These are phyloP conservation scores for Sporobolomyces roseus DNA, from an alignment of 768 basidiomycete genomes.

Conservation along the genomic window DNA sequence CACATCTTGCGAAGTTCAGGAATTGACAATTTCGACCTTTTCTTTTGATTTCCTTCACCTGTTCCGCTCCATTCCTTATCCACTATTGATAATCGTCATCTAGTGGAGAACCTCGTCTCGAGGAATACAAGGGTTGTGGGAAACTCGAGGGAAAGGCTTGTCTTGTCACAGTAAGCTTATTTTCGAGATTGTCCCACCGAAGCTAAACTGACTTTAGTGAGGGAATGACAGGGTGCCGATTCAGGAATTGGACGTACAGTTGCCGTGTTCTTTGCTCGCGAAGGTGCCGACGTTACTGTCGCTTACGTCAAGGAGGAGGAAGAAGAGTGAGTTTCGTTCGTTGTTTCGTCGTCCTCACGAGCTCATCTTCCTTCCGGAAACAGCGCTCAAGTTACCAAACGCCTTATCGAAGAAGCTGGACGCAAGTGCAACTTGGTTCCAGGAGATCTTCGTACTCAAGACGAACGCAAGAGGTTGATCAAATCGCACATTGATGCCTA, in stretches of 20 bases:
- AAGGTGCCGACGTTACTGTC: conserved; percentile 53
- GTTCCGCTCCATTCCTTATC: no score
- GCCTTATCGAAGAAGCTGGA: conserved; percentile 54
- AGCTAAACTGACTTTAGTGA: no score
- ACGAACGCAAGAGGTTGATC: conserved; percentile 54
- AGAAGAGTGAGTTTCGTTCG: conserved; percentile 51
- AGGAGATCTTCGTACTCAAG: conserved; percentile 53
- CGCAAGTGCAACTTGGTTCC: conserved; percentile 48
- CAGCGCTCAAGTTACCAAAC: conserved; percentile 55
- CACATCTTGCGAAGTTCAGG: no score
- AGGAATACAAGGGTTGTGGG: conserved; percentile 57
- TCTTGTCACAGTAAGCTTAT: conserved; percentile 57
- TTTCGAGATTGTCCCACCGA: no score
- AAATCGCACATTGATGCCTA: conserved; percentile 54
- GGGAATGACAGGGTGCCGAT: conserved; percentile 49
- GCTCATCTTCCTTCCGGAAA: not conserved
- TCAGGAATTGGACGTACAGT: conserved; percentile 46
- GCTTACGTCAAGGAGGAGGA: conserved; percentile 59
- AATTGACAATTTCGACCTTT: no score
- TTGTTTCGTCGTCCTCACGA: not conserved
- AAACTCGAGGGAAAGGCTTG: conserved; percentile 56
- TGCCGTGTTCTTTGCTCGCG: conserved; percentile 49
- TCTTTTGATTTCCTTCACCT: not conserved
- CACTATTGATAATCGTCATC: no score
- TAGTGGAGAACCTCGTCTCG: conserved; percentile 56